Evolutionary conservation across 176 grass and related monocot species (phyloP), one percentile per base, ranked within the genome.

Genomic region (Musa schizocarpa): DNA sequence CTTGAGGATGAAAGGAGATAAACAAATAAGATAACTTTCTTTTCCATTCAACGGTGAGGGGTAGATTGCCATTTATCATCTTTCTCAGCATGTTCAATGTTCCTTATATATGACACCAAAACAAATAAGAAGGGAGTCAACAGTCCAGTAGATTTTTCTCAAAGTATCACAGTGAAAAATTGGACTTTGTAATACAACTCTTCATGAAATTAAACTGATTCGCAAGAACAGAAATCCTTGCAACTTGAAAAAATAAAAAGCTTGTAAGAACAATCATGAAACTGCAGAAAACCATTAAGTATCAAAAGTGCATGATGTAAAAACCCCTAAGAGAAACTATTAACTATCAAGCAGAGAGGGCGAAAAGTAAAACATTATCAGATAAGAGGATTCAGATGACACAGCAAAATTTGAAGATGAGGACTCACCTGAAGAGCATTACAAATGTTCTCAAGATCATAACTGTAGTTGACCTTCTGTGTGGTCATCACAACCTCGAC

Each of bases 401-500:
- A 66, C 9, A 9, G 1, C 1, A 50, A 25, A 3, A 20, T 20
- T 11, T 43, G 34, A 50, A 69, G 21, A 49, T 20, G 8, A 11
- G 29, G 19, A 63, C 63, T 55, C 89, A 91, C 96, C 88, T 95
- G 78, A 79, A 99, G 91, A 88, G 96, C 91, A 68, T 68, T 89
- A 86, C 96, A 95, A 53, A 99, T 88, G 66, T 78, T 95, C 54
- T 94, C 86, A 50, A 99, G 84, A 81, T 95, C 91, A 1, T 86
- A 81, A 53, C 78, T 89, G 81, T 92, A 99, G 72, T 88, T 92
- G 85, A 92, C 66, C 82, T 92, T 99, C 76, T 91, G 86, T 16
- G 82, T 89, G 20, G 88, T 95, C 84, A 89, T 89, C 62, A 99
- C 86, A 29, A 99, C 82, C 85, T 99, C 96, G 14, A 99, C 54